Conservation (phyloP, 2,329 filamentous ascomycete species). For the Ceratocystis papillata region DNA sequence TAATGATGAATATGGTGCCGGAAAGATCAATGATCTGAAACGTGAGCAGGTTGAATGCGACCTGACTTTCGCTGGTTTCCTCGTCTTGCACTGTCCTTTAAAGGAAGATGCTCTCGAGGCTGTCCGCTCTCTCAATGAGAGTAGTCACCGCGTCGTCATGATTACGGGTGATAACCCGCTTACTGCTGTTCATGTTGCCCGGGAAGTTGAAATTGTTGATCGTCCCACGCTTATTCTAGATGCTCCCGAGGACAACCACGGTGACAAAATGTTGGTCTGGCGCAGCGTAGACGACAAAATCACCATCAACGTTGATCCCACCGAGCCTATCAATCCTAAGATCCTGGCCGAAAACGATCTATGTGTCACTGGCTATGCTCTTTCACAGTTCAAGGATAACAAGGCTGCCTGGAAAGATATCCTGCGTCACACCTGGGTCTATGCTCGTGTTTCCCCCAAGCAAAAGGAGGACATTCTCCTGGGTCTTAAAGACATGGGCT, state of each 20-base stretch:
- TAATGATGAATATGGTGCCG: constrained; percentile 69
- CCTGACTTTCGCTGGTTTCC: constrained; percentile 83
- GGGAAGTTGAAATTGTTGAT: constrained; percentile 94
- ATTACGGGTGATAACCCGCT: constrained; percentile 97
- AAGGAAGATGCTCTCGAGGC: constrained; percentile 94
- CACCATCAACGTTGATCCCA: constrained; percentile 74
- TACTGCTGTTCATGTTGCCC: constrained; percentile 89
- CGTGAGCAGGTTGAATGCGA: constrained; percentile 82
- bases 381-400: constrained; percentile 69
- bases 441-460: constrained; percentile 94
- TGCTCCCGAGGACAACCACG: constrained; percentile 78
- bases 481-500: constrained; percentile 89
- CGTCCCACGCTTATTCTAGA: constrained; percentile 90
- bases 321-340: constrained; percentile 64
- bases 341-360: constrained; percentile 82
- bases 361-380: constrained; percentile 88
- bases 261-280: constrained; percentile 78
- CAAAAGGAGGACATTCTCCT: constrained; percentile 98
- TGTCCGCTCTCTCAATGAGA: constrained; percentile 95
- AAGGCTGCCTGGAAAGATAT: constrained; percentile 66
- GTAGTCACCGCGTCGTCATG: constrained; percentile 97
- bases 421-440: constrained; percentile 88
- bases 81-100: constrained; percentile 87
- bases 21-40: constrained; percentile 85
- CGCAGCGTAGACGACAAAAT: constrained; percentile 86